Conservation (phyloP, 306 rosid species). For the Clitoria ternatea region DNA sequence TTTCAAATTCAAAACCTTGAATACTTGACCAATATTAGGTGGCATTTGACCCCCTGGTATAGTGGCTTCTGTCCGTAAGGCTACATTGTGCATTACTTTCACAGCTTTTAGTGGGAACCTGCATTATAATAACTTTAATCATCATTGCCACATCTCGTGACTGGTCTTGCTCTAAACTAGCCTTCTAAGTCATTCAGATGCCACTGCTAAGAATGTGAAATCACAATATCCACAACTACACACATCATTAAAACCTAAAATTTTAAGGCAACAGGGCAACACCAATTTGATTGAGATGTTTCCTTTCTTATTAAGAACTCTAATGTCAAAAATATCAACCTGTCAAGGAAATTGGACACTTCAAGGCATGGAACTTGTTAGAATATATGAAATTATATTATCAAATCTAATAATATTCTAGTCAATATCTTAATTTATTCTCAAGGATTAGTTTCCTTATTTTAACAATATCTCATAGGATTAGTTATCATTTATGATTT, state of each 20-base stretch:
- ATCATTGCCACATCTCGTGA: neutral
- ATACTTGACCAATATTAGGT: conserved; percentile 80
- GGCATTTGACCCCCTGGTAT: conserved; percentile 71
- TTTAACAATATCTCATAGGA: no score
- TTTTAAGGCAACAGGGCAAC: neutral
- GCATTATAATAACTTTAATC: conserved; percentile 21
- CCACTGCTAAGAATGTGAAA: neutral
- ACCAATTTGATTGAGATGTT: neutral
- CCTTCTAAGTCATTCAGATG: neutral
- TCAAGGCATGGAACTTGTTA: neutral
- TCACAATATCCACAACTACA: neutral
- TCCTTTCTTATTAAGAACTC: neutral
- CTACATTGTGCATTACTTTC: conserved; percentile 97
- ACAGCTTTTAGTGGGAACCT: conserved; percentile 95
- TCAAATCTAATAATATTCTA: no score
- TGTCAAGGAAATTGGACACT: conserved; percentile 1
- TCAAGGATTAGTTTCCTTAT: no score
- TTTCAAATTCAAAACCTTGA: conserved; percentile 56
- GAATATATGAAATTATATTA: no score
- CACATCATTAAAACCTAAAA: neutral
- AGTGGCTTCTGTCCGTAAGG: conserved; percentile 89
- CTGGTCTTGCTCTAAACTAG: conserved; percentile 1
- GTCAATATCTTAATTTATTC: no score
- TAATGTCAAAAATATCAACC: neutral
- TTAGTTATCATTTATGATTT: no score